Evolutionary conservation across 495 filamentous ascomycete species (phyloP).

Genomic region (Talaromyces adpressus): DNA sequence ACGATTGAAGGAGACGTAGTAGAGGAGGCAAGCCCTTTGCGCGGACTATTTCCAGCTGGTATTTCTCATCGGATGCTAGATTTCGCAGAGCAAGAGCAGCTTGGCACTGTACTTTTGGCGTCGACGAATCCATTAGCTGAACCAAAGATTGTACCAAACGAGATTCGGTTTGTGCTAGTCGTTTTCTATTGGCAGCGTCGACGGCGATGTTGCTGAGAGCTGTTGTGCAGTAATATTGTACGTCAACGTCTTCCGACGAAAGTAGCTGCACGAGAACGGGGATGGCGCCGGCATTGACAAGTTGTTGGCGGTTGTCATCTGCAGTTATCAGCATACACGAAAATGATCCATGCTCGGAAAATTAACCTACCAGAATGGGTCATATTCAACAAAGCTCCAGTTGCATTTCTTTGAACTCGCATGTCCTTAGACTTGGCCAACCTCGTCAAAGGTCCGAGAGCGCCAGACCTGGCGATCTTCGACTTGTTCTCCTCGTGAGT

Average conservation of each 20-base stretch:
- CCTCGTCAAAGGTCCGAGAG: constrained; percentile 79
- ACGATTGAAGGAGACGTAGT: constrained; percentile 83
- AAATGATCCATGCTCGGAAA: constrained; percentile 2
- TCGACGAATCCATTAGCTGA: constrained; percentile 92
- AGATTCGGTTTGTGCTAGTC: constrained; percentile 79
- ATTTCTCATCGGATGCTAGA: constrained; percentile 95
- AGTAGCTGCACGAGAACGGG: constrained; percentile 92
- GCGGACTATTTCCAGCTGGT: constrained; percentile 94
- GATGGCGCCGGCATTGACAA: constrained; percentile 93
- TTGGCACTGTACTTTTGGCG: constrained; percentile 97
- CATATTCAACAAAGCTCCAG: constrained; percentile 95
- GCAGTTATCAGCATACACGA: neutral
- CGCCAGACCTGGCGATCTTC: constrained; percentile 93
- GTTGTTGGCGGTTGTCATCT: constrained; percentile 97
- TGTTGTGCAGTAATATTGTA: constrained; percentile 99
- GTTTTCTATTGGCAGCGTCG: constrained; percentile 82
- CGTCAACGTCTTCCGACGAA: constrained; percentile 86
- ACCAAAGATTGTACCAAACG: constrained; percentile 89
- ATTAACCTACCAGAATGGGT: constrained; percentile 79
- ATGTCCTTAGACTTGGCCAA: constrained; percentile 97
- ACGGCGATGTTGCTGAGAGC: constrained; percentile 98
- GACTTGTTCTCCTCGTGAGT: constrained; percentile 99
- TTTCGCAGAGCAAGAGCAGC: constrained; percentile 91
- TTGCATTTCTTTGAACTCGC: constrained; percentile 96
- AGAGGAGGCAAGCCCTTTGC: constrained; percentile 78